These are phyloP conservation scores for Clohesyomyces aquaticus DNA, from an alignment of 495 filamentous ascomycete species.

Conservation along the genomic window DNA sequence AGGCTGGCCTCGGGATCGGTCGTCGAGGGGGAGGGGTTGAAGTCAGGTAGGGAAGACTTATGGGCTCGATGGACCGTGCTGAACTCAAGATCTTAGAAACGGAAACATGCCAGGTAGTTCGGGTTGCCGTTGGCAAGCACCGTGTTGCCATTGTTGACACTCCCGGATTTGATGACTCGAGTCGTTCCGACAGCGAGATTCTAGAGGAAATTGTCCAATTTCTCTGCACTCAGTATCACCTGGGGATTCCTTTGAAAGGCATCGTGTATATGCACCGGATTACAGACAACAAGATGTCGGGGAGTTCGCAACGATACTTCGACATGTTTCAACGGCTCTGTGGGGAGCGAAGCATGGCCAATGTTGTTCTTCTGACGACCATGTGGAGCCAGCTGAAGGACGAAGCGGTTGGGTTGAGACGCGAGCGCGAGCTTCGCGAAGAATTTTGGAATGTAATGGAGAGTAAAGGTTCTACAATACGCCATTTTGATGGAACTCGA, in stretches of 20 bases:
- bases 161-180: conserved; percentile 29
- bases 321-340: conserved; percentile 45
- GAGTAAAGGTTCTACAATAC: conserved; percentile 36
- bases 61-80: background rate
- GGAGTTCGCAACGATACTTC: conserved; percentile 40
- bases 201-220: conserved; percentile 47
- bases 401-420: conserved; percentile 17
- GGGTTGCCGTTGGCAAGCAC: background rate
- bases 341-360: conserved; percentile 41
- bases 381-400: conserved; percentile 45
- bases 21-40: conserved; percentile 34
- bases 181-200: conserved; percentile 40
- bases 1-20: conserved; percentile 36
- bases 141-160: conserved; percentile 34
- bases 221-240: conserved; percentile 42
- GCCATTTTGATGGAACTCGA: conserved; percentile 38
- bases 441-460: conserved; percentile 47
- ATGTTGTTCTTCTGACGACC: conserved; percentile 50
- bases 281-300: conserved; percentile 44
- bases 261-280: conserved; percentile 51
- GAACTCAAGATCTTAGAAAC: background rate
- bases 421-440: conserved; percentile 42
- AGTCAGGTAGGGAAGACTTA: background rate
- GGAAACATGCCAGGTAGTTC: background rate
- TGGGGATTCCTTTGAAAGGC: conserved; percentile 42